Evolutionary conservation across 352 stramenopile species (phyloP), one percentile per base, ranked within the genome.

Genomic region (Phytophthora podocarpi): DNA sequence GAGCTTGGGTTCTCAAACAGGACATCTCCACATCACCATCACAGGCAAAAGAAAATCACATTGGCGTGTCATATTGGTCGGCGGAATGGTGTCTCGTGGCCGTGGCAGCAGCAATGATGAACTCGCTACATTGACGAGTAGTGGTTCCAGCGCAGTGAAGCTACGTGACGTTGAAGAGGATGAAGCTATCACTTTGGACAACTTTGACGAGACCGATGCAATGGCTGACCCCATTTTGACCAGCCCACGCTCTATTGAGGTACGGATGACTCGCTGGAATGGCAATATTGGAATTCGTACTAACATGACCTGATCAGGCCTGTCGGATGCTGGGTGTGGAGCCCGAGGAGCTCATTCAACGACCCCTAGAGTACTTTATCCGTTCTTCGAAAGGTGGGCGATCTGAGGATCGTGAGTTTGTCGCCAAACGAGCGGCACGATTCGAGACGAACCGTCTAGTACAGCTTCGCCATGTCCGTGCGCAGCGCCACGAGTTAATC

Each of bases 321-420:
- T 95, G 85, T 54, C 67, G 73, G 1, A 90, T 91, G 78, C 64
- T 93, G 0, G 85, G 85, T 34, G 51, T 95, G 4, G 82, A 91
- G 31, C 76, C 80, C 0, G 65, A 85, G 1, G 82, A 93, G 27
- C 72, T 95, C 7, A 43, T 93, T 21, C 72, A 71, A 32, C 74
- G 79, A 24, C 59, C 83, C 21, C 41, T 85, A 12, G 72, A 82
- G 35, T 89, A 77, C 42, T 95, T 95, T 57, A 53, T 81, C n/a
- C 50, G 54, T 2, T 59, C 64, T 31, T 60, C 57, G 0, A 52
- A 55, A 54, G 26, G 35, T 39, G 26, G 37, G 16, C 52, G 36
- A 13, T 43, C 31, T 1, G 67, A 89, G 16, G 70, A 80, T 30
- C 63, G 42, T 0, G 48, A 51, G 18, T 62, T 95, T 23, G 70